phyloP scores from a whole-genome alignment of 768 basidiomycete species.

The Suillus fuscotomentosus region DNA sequence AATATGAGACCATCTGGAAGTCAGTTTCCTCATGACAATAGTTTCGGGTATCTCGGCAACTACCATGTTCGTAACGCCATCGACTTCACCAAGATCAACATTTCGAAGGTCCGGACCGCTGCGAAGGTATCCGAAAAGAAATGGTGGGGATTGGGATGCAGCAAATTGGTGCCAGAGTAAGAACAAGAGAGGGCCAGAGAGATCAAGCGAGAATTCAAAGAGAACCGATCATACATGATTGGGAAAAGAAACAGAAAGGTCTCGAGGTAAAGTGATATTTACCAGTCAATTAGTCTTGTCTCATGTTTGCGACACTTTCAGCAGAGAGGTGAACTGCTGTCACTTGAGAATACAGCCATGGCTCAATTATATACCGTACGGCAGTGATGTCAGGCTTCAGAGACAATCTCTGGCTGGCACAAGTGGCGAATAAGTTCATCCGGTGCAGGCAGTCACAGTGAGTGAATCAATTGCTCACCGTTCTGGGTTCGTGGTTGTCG shows the following conservation, averaged over 20 bases:
- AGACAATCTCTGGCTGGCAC: too few species aligned
- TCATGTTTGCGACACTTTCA: slow-evolving; percentile 4
- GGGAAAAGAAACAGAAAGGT: background rate
- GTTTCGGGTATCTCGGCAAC: slow-evolving; percentile 41
- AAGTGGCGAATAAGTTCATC: too few species aligned
- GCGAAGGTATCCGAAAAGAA: slow-evolving; percentile 38
- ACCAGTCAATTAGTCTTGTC: slow-evolving; percentile 18
- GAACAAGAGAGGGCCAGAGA: background rate
- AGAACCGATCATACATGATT: slow-evolving; percentile 10
- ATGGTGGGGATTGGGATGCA: slow-evolving; percentile 35
- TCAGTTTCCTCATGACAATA: slow-evolving; percentile 42
- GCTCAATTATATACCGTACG: too few species aligned
- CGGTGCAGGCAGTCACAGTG: too few species aligned
- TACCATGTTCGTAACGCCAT: slow-evolving; percentile 39
- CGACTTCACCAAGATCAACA: slow-evolving; percentile 42
- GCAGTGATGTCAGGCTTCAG: too few species aligned
- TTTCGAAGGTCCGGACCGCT: slow-evolving; percentile 35
- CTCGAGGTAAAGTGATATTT: slow-evolving; percentile 14
- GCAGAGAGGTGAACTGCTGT: background rate
- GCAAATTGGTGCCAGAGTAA: slow-evolving; percentile 19
- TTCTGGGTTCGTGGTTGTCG: too few species aligned
- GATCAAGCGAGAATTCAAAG: slow-evolving; percentile 18
- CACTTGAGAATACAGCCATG: background rate
- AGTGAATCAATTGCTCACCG: too few species aligned
- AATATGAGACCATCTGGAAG: slow-evolving; percentile 32